Base-by-base conservation (phyloP, 1,284 basidiomycete species). In the Boletellus deceptivus region DNA sequence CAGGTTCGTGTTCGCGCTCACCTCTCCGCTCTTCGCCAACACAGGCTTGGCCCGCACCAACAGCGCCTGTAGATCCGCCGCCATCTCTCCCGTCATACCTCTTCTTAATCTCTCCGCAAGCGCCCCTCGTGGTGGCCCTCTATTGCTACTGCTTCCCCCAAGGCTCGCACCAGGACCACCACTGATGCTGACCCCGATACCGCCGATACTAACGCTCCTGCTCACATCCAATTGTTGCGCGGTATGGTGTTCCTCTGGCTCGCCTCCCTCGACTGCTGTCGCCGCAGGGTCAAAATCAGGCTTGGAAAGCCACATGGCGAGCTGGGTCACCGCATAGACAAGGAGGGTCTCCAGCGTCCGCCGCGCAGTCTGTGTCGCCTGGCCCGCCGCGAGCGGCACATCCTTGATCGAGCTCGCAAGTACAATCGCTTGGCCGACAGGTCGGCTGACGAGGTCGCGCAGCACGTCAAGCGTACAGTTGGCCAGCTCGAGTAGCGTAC, bases 41-140 rank as follows among this genome's bases (percentile, higher is more conserved):
- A 86, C 66, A 2, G 79, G 76, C 59, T 79, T 81, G n/a, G 83
- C 75, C 59, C 82, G 86, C 54, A 71, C 77, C 65, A 92, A 55
- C 61, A 91, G 69, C 9, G 77, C 73, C 59, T 83, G 81, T 49
- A 92, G 59, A 66, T 93, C 91, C 3, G 76, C 75, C 39, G 82
- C 82, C 76, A 93, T 83, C 71, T 92, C 89, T 2, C 85, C 83
- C 13, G 85, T 82, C 79, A 89, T 84, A 0, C 87, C 84, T 57
- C 86, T 72, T 56, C 85, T 72, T 57, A 88, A 63, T 43, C 85
- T 73, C 56, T 86, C 84, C 54, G 80, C 80, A 67, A 86, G 70
- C 53, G 79, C 69, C 56, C 77, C 66, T 31, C 29, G 29, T 8
- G 29, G 29, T 40, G 75, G 68, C 16, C 69, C 65, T 48, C 75